phyloP scores from a whole-genome alignment of 2,329 filamentous ascomycete species.

The Aspergillus nomiae region DNA sequence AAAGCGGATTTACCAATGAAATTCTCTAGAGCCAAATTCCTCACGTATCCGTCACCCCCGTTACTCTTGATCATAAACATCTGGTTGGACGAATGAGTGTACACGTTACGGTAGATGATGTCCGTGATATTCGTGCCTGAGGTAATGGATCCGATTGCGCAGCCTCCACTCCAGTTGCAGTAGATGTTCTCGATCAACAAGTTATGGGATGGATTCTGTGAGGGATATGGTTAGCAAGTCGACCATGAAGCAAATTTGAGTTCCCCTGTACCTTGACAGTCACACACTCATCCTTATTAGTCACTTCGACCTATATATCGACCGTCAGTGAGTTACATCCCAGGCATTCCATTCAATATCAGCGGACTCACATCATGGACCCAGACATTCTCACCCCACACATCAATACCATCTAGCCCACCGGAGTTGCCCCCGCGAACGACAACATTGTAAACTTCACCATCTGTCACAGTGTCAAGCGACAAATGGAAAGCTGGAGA shows the following conservation, averaged over 20 bases:
- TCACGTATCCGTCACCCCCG: constrained; percentile 56
- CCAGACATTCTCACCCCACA: constrained; percentile 58
- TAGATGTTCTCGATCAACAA: constrained; percentile 61
- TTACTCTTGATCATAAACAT: constrained; percentile 66
- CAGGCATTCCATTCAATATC: too few relatives aligned
- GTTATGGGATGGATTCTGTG: constrained; percentile 51
- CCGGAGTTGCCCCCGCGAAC: constrained; percentile 56
- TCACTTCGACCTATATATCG: constrained; percentile 51
- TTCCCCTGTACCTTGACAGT: constrained; percentile 50
- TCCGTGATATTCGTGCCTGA: constrained; percentile 52
- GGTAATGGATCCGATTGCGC: constrained; percentile 59
- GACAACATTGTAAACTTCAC: constrained; percentile 59
- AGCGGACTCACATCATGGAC: constrained; percentile 52
- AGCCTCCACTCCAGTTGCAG: constrained; percentile 64
- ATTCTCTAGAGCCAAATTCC: constrained; percentile 55
- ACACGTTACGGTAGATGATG: constrained; percentile 58
- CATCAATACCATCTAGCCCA: constrained; percentile 59
- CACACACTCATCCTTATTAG: constrained; percentile 65
- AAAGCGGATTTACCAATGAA: constrained; percentile 46
- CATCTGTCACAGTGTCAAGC: constrained; percentile 54
- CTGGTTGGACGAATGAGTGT: constrained; percentile 60
- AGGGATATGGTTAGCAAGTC: neutral
- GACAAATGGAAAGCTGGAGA: constrained; percentile 54
- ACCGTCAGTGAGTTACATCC: too few relatives aligned
- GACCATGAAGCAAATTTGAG: neutral